phyloP scores from a whole-genome alignment of 345 rosid genomes.

The Gossypium raimondii region DNA sequence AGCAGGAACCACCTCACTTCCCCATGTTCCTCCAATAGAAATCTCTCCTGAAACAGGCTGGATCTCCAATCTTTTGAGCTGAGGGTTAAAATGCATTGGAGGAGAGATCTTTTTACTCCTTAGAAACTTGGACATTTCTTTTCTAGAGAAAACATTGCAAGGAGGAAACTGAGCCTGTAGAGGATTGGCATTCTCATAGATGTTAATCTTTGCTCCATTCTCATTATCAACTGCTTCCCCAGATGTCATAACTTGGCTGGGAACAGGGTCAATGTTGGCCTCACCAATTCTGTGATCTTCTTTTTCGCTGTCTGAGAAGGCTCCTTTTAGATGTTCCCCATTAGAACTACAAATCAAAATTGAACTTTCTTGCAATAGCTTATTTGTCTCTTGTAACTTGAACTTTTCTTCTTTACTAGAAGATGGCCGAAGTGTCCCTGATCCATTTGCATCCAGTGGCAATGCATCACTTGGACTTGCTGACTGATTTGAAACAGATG shows the following conservation, averaged over 20 bases:
- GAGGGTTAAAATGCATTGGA: conserved; percentile 42
- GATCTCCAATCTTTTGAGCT: conserved; percentile 30
- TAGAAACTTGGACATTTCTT: conserved; percentile 75
- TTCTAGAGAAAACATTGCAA: conserved; percentile 65
- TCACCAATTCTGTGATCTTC: conserved; percentile 26
- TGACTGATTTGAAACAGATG: conserved; percentile 18
- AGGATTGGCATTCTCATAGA: conserved; percentile 52
- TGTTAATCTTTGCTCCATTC: conserved; percentile 28
- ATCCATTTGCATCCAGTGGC: conserved; percentile 20
- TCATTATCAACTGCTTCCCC: conserved; percentile 23
- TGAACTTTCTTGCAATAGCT: conserved; percentile 25
- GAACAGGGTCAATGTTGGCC: conserved; percentile 21
- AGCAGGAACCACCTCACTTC: conserved; percentile 22
- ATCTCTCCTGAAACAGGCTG: conserved; percentile 32
- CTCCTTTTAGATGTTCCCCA: conserved; percentile 28
- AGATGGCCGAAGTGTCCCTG: conserved; percentile 19
- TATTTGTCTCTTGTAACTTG: conserved; percentile 31
- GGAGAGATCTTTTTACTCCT: conserved; percentile 51
- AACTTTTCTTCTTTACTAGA: conserved; percentile 27
- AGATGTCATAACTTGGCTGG: conserved; percentile 30
- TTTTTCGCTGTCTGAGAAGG: conserved; percentile 19
- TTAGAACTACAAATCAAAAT: conserved; percentile 29
- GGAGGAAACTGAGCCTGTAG: conserved; percentile 85
- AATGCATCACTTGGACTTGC: conserved; percentile 12
- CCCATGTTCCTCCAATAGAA: conserved; percentile 21